phyloP scores from a whole-genome alignment of 108 stramenopile genomes.

The Mediolabrus comicus region DNA sequence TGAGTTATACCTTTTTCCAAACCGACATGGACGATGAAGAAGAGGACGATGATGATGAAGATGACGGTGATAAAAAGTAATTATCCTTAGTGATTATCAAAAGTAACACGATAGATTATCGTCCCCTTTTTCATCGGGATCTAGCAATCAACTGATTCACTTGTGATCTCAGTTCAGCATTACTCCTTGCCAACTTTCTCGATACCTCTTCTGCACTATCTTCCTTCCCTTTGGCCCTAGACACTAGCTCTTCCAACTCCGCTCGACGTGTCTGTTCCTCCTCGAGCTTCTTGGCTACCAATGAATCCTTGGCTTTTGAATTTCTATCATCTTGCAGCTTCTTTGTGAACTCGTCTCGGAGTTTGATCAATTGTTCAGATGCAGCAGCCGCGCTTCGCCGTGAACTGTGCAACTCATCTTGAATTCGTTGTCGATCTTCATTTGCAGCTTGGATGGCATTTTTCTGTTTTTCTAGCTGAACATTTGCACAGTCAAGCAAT shows the following conservation, averaged over 20 bases:
- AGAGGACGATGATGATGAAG: constrained; percentile 57
- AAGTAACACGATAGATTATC: neutral
- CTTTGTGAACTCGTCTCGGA: constrained; percentile 23
- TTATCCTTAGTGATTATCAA: too few relatives aligned
- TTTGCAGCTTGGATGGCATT: constrained; percentile 15
- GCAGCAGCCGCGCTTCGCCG: constrained; percentile 28
- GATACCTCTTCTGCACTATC: constrained; percentile 1
- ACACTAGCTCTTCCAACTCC: neutral
- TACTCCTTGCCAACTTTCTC: constrained; percentile 1
- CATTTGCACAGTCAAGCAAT: constrained; percentile 7
- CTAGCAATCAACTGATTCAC: constrained; percentile 22
- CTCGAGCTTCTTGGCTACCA: neutral
- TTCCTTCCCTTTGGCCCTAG: neutral
- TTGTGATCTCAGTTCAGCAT: constrained; percentile 16
- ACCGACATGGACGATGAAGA: constrained; percentile 93
- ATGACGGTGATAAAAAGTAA: neutral
- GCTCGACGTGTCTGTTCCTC: constrained; percentile 7
- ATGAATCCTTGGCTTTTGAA: neutral
- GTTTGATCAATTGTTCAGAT: constrained; percentile 26
- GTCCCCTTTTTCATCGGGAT: neutral
- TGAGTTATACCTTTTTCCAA: constrained; percentile 98
- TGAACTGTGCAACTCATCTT: constrained; percentile 24
- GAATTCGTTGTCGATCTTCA: constrained; percentile 28
- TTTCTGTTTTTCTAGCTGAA: constrained; percentile 5
- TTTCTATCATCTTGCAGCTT: neutral